phyloP scores from a whole-genome alignment of 306 rosid genomes.

The Acmispon strigosus region DNA sequence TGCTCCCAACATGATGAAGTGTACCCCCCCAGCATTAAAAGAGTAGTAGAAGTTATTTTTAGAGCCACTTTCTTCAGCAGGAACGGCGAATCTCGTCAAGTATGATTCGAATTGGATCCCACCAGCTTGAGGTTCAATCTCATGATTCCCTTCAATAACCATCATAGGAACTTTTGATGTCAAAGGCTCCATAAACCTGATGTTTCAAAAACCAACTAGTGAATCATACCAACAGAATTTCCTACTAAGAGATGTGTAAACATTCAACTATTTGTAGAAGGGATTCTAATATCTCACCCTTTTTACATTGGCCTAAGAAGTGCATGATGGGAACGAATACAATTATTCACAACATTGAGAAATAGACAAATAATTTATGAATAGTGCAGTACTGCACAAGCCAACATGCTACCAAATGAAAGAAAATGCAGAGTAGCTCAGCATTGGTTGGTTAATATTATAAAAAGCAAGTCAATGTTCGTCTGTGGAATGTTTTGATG shows the following conservation, averaged over 20 bases:
- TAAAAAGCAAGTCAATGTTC: too few relatives aligned
- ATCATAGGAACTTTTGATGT: constrained; percentile 72
- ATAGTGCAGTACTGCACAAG: too few relatives aligned
- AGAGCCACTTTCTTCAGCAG: constrained; percentile 67
- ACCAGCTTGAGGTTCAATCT: constrained; percentile 84
- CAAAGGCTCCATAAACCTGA: constrained; percentile 86
- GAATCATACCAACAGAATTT: background rate
- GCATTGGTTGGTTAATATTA: too few relatives aligned
- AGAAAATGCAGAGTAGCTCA: too few relatives aligned
- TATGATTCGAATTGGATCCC: constrained; percentile 71
- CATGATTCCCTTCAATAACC: constrained; percentile 96
- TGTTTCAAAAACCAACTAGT: background rate
- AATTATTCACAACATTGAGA: too few relatives aligned
- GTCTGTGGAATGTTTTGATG: too few relatives aligned
- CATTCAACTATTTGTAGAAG: background rate
- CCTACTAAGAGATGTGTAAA: background rate
- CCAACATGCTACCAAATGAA: too few relatives aligned
- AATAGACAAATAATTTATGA: too few relatives aligned
- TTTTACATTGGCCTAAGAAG: too few relatives aligned
- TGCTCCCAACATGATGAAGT: constrained; percentile 85
- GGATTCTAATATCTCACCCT: constrained; percentile 6
- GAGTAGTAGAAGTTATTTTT: constrained; percentile 77
- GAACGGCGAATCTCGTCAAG: constrained; percentile 69
- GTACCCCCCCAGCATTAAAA: constrained; percentile 79
- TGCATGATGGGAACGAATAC: too few relatives aligned